Conservation (phyloP, 495 filamentous ascomycete species). For the Neurospora africana region DNA sequence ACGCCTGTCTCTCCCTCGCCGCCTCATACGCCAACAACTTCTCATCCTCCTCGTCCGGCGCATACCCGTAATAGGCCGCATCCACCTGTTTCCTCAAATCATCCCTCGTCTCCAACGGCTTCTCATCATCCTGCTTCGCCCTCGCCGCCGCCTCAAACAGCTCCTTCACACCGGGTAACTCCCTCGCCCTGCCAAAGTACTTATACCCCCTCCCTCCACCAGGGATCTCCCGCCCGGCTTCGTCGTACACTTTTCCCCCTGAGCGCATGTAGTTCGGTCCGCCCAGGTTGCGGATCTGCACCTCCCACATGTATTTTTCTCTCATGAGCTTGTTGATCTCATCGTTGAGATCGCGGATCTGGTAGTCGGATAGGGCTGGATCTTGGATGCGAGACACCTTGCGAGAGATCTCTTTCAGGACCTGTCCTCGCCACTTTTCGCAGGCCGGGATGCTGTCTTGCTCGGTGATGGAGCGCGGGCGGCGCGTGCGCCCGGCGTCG, state of each 20-base stretch:
- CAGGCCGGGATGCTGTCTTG: slow-evolving; percentile 74
- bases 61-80: slow-evolving; percentile 93
- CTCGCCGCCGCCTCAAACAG: slow-evolving; percentile 74
- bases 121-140: slow-evolving; percentile 37
- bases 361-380: slow-evolving; percentile 75
- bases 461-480: slow-evolving; percentile 79
- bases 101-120: slow-evolving; percentile 45
- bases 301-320: slow-evolving; percentile 98
- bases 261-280: slow-evolving; percentile 98
- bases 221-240: slow-evolving; percentile 81
- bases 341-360: slow-evolving; percentile 96
- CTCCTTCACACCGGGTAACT: slow-evolving; percentile 93
- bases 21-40: slow-evolving; percentile 71
- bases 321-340: slow-evolving; percentile 99
- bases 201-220: slow-evolving; percentile 84
- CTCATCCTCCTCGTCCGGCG: slow-evolving; percentile 87
- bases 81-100: slow-evolving; percentile 80
- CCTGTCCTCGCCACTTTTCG: slow-evolving; percentile 98
- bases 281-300: slow-evolving; percentile 86
- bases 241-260: slow-evolving; percentile 76
- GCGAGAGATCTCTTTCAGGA: slow-evolving; percentile 92
- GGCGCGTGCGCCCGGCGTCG: slow-evolving; percentile 79
- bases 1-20: slow-evolving; percentile 71
- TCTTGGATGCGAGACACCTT: slow-evolving; percentile 96
- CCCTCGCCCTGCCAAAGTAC: slow-evolving; percentile 76